These are phyloP conservation scores for Fragilaria crotonensis DNA, from an alignment of 108 stramenopile species.

Conservation along the genomic window DNA sequence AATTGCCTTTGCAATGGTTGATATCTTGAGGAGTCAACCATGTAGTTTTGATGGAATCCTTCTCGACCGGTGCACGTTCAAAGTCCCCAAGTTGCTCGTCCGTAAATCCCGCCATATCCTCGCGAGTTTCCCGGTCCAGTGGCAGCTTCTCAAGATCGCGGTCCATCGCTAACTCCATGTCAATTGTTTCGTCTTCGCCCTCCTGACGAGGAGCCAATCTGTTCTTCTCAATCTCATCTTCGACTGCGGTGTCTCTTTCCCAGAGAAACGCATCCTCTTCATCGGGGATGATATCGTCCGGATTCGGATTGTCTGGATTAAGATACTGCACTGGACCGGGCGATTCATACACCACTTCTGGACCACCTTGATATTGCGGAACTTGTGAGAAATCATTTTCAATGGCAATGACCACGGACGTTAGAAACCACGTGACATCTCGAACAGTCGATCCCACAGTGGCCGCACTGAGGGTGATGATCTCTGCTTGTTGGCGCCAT, in stretches of 20 bases:
- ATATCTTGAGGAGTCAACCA: slow-evolving; percentile 53
- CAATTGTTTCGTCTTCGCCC: slow-evolving; percentile 41
- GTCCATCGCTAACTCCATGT: slow-evolving; percentile 32
- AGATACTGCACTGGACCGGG: slow-evolving; percentile 28
- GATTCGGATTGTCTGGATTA: slow-evolving; percentile 65
- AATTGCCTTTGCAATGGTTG: slow-evolving; percentile 53
- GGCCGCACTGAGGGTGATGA: slow-evolving; percentile 46
- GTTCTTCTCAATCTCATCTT: slow-evolving; percentile 22
- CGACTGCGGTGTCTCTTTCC: too few relatives aligned
- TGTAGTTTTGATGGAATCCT: slow-evolving; percentile 9
- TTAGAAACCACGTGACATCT: slow-evolving; percentile 83
- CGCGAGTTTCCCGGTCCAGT: slow-evolving; percentile 21
- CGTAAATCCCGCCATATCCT: slow-evolving; percentile 21
- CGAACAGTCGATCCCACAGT: slow-evolving; percentile 45
- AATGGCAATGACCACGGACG: slow-evolving; percentile 49
- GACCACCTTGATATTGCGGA: slow-evolving; percentile 24
- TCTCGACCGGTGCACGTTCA: slow-evolving; percentile 11
- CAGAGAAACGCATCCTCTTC: slow-evolving; percentile 21
- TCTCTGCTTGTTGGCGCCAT: slow-evolving; percentile 74
- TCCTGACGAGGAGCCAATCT: slow-evolving; percentile 46
- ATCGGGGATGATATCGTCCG: slow-evolving; percentile 25
- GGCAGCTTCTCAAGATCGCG: slow-evolving; percentile 24
- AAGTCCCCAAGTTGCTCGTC: slow-evolving; percentile 17
- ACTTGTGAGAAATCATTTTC: slow-evolving; percentile 29
- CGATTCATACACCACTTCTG: slow-evolving; percentile 43